phyloP scores from a whole-genome alignment of 495 filamentous ascomycete species.

The Hypoxylon cercidicola region DNA sequence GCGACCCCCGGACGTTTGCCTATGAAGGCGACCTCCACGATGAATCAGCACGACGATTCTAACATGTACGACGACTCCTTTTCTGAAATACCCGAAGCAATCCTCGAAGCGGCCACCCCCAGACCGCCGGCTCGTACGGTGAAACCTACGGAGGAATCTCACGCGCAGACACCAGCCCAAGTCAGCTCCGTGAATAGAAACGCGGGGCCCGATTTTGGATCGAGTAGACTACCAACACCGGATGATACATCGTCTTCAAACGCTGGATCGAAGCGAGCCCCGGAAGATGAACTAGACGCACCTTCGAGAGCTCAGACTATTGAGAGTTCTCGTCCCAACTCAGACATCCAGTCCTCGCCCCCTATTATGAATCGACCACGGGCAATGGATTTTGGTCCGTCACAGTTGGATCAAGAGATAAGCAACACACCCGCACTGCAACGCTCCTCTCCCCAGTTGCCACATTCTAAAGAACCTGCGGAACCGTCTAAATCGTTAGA shows the following conservation, averaged over 20 bases:
- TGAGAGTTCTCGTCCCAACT: conserved; percentile 17
- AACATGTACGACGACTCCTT: conserved; percentile 62
- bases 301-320: conserved; percentile 13
- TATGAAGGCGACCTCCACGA: conserved; percentile 31
- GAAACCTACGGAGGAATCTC: conserved; percentile 6
- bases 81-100: conserved; percentile 58
- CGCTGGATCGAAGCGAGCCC: conserved; percentile 40
- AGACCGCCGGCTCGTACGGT: conserved; percentile 35
- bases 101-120: conserved; percentile 62
- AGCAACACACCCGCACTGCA: conserved; percentile 43
- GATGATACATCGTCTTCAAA: conserved; percentile 65
- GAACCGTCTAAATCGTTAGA: conserved; percentile 33
- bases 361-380: conserved; percentile 41
- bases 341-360: conserved; percentile 41
- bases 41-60: conserved; percentile 30
- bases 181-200: conserved; percentile 22
- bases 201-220: conserved; percentile 49
- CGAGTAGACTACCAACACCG: conserved; percentile 61
- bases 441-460: conserved; percentile 47
- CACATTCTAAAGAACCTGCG: conserved; percentile 41
- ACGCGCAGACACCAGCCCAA: conserved; percentile 11
- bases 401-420: conserved; percentile 40
- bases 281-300: conserved; percentile 32
- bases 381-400: conserved; percentile 42
- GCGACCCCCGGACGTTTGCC: conserved; percentile 43